A percentile compares a stretch with the other conserved stretches of the same genome.
These are phyloP conservation scores for Colletotrichum sp. DNA, from an alignment of 2,329 filamentous ascomycete genomes.

Conservation along the genomic window DNA sequence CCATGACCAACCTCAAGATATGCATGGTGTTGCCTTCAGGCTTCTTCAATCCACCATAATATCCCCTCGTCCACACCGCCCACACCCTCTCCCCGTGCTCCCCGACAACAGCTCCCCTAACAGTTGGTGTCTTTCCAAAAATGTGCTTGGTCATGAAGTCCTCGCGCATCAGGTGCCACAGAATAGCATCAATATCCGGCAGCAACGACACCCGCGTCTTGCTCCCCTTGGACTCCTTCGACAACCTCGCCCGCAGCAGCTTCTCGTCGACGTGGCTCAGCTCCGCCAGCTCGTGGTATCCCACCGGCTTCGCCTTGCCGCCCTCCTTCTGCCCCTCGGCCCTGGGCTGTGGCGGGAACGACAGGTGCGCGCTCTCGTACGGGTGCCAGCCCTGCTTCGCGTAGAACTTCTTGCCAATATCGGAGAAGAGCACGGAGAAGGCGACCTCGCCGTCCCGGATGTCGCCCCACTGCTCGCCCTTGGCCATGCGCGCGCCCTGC, in stretches of 20 bases:
- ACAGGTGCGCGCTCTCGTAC: conserved; percentile 75
- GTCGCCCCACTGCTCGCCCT: conserved; percentile 24
- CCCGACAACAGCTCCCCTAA: conserved; percentile 74
- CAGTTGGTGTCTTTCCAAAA: conserved; percentile 57
- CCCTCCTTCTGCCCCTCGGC: conserved; percentile 5
- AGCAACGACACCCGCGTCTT: conserved; percentile 67
- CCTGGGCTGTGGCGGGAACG: conserved; percentile 53
- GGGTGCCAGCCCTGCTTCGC: conserved; percentile 77
- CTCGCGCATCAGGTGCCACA: conserved; percentile 83
- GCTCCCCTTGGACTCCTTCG: conserved; percentile 35
- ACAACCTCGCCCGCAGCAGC: conserved; percentile 61
- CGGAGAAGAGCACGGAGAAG: conserved; percentile 85
- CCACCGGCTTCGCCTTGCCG: conserved; percentile 49
- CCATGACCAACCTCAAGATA: conserved; percentile 72
- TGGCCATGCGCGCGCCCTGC: conserved; percentile 31
- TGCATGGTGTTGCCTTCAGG: conserved; percentile 71
- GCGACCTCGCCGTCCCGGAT: conserved; percentile 37
- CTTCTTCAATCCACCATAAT: conserved; percentile 59
- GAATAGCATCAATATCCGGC: conserved; percentile 70
- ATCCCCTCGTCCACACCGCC: conserved; percentile 75
- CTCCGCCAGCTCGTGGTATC: conserved; percentile 62
- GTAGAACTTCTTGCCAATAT: conserved; percentile 87
- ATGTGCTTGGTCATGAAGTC: conserved; percentile 75
- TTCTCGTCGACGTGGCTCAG: conserved; percentile 70
- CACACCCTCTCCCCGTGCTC: conserved; percentile 65